phyloP scores from a whole-genome alignment of 345 rosid genomes.

The Melaleuca alternifolia region DNA sequence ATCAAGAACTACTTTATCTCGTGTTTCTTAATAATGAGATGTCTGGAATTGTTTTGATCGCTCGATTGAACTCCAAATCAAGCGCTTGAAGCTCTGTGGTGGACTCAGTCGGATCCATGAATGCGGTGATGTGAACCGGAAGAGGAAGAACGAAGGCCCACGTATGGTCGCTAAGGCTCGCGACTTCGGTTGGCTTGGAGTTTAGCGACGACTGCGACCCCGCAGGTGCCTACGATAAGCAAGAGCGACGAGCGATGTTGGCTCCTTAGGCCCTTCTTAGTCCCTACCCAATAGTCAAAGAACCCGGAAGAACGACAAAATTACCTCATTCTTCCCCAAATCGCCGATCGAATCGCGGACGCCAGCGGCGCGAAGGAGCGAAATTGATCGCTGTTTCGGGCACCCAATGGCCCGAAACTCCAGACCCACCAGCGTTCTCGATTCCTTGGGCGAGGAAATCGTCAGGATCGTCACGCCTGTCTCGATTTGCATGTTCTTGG shows the following conservation, averaged over 20 bases:
- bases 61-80: too few species aligned
- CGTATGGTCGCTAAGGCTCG: too few species aligned
- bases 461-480: conserved; percentile 75
- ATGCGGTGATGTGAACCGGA: too few species aligned
- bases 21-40: too few species aligned
- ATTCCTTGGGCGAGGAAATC: conserved; percentile 75
- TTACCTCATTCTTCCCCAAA: neutral
- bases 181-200: neutral
- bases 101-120: too few species aligned
- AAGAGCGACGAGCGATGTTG: neutral
- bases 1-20: too few species aligned
- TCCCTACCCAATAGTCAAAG: neutral
- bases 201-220: neutral
- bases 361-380: neutral
- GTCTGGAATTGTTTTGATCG: too few species aligned
- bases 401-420: conserved; percentile 50
- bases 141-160: too few species aligned
- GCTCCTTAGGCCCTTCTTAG: neutral
- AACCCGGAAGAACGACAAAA: neutral
- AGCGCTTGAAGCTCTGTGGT: too few species aligned
- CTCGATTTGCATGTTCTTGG: conserved; percentile 79
- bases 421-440: conserved; percentile 45
- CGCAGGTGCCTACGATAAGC: neutral
- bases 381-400: conserved; percentile 5
- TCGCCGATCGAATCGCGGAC: neutral